Evolutionary conservation across 1,284 basidiomycete genomes (phyloP), one percentile per base, ranked within the genome.

Genomic region (Ustilago cynodontis): DNA sequence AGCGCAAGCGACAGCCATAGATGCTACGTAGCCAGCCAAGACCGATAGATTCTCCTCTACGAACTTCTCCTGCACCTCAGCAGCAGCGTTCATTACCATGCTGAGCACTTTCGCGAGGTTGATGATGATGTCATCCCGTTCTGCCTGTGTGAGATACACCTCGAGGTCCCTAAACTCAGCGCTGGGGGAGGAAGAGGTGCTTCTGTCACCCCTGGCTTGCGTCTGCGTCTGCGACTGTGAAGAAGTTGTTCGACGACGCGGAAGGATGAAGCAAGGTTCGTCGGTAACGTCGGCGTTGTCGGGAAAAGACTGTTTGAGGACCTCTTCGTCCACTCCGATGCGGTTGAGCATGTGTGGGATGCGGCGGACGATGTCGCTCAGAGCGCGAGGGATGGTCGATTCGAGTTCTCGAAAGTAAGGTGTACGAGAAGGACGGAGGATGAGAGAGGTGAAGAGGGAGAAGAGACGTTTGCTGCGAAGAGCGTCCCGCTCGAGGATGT

Each of bases 1-100:
- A 14, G 73, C 73, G 55, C 52, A 59, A 2, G 57, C 64, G 35
- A 76, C 35, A 6, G 54, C 45, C 73, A 76, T 62, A 45, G 64
- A 61, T 18, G 61, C 18, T 4, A 71, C 53, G 22, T 59, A 65
- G 1, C 72, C 72, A 4, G 67, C 67, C 4, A 70, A 41, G 1
- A 68, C 29, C 14, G 66, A 65, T 7, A 70, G 9, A 31, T 61
- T 16, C 28, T 57, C 39, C 24, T 22, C 47, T 14, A 56, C 39
- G n/a, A 65, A 47, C 10, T n/a, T 20, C 1, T 6, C 22, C 4
- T 47, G 26, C 10, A 2, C 16, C 3, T 31, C 29, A 22, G 7
- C 14, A 1, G 24, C 6, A 3, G 61, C 59, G 28, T 13, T 3
- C 6, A 33, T 39, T 13, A 70, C 43, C 50, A 60, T 52, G 5